Percentiles rank a stretch among this genome's conserved stretches.
phyloP scores from a whole-genome alignment of 2,329 filamentous ascomycete genomes.

The Uncinocarpus reesii region DNA sequence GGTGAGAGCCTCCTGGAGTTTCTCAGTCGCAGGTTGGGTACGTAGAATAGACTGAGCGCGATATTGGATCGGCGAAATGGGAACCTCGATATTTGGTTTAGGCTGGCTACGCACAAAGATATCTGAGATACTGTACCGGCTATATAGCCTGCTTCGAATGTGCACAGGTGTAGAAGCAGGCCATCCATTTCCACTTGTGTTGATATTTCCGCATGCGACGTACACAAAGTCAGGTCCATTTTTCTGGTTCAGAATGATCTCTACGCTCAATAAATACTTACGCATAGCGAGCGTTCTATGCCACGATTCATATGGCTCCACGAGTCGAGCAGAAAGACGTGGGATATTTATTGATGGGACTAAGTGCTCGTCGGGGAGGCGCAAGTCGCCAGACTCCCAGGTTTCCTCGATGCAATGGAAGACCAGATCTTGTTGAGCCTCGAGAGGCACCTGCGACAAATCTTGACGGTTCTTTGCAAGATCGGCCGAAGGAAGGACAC shows the following conservation, averaged over 20 bases:
- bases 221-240: background rate
- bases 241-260: background rate
- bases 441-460: background rate
- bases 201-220: background rate
- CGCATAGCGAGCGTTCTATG: background rate
- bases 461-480: background rate
- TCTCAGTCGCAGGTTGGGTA: background rate
- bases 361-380: background rate
- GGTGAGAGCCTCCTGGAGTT: background rate
- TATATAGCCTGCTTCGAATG: background rate
- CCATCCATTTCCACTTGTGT: background rate
- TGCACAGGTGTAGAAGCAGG: background rate
- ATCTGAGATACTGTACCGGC: background rate
- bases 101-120: background rate
- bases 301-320: background rate
- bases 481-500: background rate
- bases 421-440: background rate
- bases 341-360: background rate
- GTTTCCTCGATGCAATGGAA: background rate
- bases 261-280: background rate
- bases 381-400: background rate
- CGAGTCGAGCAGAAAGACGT: background rate
- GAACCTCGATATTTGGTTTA: background rate
- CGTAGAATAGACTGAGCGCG: background rate
- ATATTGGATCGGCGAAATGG: background rate